Evolutionary conservation across 768 basidiomycete species (phyloP).

Genomic region (Mycena indigotica): DNA sequence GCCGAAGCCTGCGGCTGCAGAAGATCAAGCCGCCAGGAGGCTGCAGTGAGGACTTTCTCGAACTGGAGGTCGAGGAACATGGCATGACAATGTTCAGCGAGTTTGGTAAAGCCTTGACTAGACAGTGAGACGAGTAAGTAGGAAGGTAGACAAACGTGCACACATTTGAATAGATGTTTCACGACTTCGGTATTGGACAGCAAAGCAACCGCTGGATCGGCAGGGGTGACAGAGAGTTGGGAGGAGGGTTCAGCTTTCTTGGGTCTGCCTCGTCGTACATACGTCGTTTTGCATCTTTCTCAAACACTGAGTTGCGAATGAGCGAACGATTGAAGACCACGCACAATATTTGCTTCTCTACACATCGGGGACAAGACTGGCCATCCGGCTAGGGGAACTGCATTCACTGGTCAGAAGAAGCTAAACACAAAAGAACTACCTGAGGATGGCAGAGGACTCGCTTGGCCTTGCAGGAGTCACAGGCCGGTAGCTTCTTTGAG

Average conservation of each 20-base stretch:
- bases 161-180: neutral
- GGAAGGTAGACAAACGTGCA: neutral
- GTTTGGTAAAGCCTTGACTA: neutral
- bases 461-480: neutral
- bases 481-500: neutral
- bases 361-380: constrained; percentile 17
- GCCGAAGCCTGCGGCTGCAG: constrained; percentile 10
- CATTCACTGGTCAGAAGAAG: no score
- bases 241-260: neutral
- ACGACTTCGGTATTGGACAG: neutral
- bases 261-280: constrained; percentile 9
- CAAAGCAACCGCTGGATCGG: neutral
- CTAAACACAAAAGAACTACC: no score
- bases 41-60: neutral
- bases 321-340: neutral
- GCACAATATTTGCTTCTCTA: constrained; percentile 11
- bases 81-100: constrained; percentile 4
- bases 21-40: constrained; percentile 6
- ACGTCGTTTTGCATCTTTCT: constrained; percentile 14
- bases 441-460: neutral
- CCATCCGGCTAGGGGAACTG: no score
- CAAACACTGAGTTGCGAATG: neutral
- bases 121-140: neutral
- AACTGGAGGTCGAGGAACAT: neutral
- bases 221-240: neutral